These are phyloP conservation scores for Agaricus sinodeliciosus DNA, from an alignment of 768 basidiomycete species.

Conservation along the genomic window DNA sequence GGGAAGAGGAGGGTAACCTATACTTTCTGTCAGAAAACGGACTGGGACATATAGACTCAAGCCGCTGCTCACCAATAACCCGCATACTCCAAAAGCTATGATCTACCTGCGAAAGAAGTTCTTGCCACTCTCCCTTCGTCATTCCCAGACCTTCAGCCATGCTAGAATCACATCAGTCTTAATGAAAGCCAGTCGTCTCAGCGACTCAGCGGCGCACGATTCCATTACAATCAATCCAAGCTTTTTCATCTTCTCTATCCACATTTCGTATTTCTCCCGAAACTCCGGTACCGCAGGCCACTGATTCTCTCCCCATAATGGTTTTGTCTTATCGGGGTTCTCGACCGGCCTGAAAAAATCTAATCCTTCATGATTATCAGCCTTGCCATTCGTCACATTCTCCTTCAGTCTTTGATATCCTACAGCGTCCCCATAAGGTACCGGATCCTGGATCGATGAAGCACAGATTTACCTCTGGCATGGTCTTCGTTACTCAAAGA, in stretches of 20 bases:
- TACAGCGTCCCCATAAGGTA: slow-evolving; percentile 20
- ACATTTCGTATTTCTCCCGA: slow-evolving; percentile 55
- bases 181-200: neutral
- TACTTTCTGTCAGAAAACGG: neutral
- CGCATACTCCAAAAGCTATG: slow-evolving; percentile 91
- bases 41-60: neutral
- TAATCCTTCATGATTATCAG: slow-evolving; percentile 80
- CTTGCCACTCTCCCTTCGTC: slow-evolving; percentile 60
- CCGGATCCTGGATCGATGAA: neutral
- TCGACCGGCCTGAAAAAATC: slow-evolving; percentile 77
- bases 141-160: slow-evolving; percentile 81
- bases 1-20: slow-evolving; percentile 86
- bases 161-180: slow-evolving; percentile 26
- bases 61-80: slow-evolving; percentile 50
- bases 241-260: slow-evolving; percentile 82
- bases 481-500: slow-evolving; percentile 60
- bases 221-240: slow-evolving; percentile 81
- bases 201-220: slow-evolving; percentile 49
- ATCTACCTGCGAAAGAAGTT: slow-evolving; percentile 62
- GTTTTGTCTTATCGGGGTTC: slow-evolving; percentile 60
- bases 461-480: slow-evolving; percentile 54
- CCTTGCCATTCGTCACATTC: slow-evolving; percentile 81
- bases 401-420: slow-evolving; percentile 79
- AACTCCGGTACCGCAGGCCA: slow-evolving; percentile 67
- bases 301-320: slow-evolving; percentile 82